These are phyloP conservation scores for Hortiboletus campestris DNA, from an alignment of 768 basidiomycete species.

Conservation along the genomic window DNA sequence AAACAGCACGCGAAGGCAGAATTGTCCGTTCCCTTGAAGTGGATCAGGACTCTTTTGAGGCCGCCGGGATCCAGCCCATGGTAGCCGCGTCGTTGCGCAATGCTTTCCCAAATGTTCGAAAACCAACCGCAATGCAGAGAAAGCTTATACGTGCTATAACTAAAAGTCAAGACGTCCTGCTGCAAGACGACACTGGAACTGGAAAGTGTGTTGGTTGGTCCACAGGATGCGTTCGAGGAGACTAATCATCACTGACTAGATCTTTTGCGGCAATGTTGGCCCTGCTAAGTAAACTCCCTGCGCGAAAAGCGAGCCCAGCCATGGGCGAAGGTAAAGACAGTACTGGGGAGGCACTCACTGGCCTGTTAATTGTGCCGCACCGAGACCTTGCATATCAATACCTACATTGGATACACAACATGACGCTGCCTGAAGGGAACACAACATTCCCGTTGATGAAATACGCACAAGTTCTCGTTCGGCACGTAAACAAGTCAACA, in stretches of 20 bases:
- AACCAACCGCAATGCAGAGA: slow-evolving; percentile 59
- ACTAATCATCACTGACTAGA: slow-evolving; percentile 36
- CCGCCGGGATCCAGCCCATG: slow-evolving; percentile 49
- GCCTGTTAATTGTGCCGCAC: slow-evolving; percentile 70
- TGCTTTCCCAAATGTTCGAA: slow-evolving; percentile 60
- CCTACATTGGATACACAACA: slow-evolving; percentile 59
- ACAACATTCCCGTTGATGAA: slow-evolving; percentile 36
- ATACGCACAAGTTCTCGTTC: slow-evolving; percentile 61
- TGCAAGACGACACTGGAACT: slow-evolving; percentile 72
- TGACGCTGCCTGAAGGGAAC: slow-evolving; percentile 37
- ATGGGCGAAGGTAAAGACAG: slow-evolving; percentile 17
- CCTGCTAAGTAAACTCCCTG: slow-evolving; percentile 55
- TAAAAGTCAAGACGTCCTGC: slow-evolving; percentile 54
- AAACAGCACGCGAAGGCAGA: slow-evolving; percentile 7
- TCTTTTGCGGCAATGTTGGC: slow-evolving; percentile 72
- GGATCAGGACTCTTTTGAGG: slow-evolving; percentile 40
- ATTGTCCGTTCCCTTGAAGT: neutral
- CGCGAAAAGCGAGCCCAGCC: slow-evolving; percentile 18
- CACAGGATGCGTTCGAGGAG: neutral
- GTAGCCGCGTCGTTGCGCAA: slow-evolving; percentile 48
- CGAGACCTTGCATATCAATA: slow-evolving; percentile 69
- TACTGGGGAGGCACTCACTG: slow-evolving; percentile 40
- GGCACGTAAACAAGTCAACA: slow-evolving; percentile 38
- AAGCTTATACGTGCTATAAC: slow-evolving; percentile 62
- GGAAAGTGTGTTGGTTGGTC: slow-evolving; percentile 60